Evolutionary conservation across 2,329 filamentous ascomycete species (phyloP), one percentile per base, ranked within the genome.

Genomic region (Zymoseptoria ardabiliae): DNA sequence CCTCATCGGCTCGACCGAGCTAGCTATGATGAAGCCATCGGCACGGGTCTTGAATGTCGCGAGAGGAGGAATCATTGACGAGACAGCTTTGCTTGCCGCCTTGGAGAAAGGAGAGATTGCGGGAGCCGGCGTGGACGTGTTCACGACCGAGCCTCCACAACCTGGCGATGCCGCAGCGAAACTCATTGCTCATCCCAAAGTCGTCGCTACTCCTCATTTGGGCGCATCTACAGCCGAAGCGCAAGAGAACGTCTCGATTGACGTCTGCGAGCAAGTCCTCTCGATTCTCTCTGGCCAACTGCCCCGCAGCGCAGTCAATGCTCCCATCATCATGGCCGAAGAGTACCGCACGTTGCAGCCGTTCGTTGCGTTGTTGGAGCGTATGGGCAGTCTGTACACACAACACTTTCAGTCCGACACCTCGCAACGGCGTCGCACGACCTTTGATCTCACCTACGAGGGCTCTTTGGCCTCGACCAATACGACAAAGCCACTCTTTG

Each of bases 151-250:
- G 70, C 90, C 90, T 4, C 85, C 87, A 0, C 69, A 78, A n/a
- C 71, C 77, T 35, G 76, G 78, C 35, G 85, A 85, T 1, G 77
- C 81, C 3, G 87, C 89, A 1, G 80, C 80, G 10, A 79, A 79
- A 51, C 77, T 94, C 8, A 82, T 88, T 58, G 79, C 78, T 9
- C 89, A 93, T 66, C 82, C 85, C 0, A 86, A 84, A 64, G 88
- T 91, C 0, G 85, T 93, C 1, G 85, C 85, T 1, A 93, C 90
- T 7, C 90, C 90, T 1, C 90, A 94, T 71, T 79, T 94, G 0
- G 89, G 89, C 7, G 90, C 90, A 0, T 90, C 86, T 0, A 94
- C 90, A 0, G 81, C 88, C 35, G 90, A 94, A 78, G 90, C 90
- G 0, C 89, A 94, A 72, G 89, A 93, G 69, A 92, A 91, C 62